Base-by-base conservation (phyloP, 2,329 filamentous ascomycete species). In the Aureobasidium sp. region DNA sequence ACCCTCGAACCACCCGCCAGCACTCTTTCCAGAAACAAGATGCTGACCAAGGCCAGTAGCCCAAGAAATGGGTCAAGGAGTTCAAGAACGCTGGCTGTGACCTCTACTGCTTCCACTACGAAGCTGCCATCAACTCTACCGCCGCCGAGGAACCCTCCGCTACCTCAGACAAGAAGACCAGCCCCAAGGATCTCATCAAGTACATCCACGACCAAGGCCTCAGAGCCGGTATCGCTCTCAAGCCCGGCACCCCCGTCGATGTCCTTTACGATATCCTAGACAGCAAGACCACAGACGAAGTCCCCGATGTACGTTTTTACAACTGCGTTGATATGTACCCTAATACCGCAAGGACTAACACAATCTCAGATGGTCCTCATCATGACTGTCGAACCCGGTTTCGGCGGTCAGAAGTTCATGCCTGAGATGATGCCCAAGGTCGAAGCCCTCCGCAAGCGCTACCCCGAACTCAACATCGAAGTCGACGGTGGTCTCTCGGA, bases 101-200 rank as follows among this genome's bases (percentile, higher is more conserved):
- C 75, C 83, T 99, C n/a, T 99, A 99, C 81, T 97, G 94, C 81
- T 99, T 99, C 81, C 94, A 99, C 81, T 97, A 97, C 77, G 94
- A 99, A 78, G 94, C 94, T 30, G 94, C 94, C 66, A 83, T 94
- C 53, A 77, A 79, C 67, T 96, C 90, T 55, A 90, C 89, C 47
- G 91, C 89, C 39, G 91, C 92, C 69, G 90, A 92, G 71, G 85
- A 82, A 60, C 92, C 93, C 52, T 85, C 88, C 68, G 83, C 81
- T 61, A 82, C 78, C 59, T 85, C 85, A 15, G 88, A 89, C 61
- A 75, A 79, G 63, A 88, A 86, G 74, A 97, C 93, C 2, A 91
- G 78, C 70, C 93, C 94, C 5, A 87, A 86, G 70, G 90, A 93
- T 68, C 79, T 99, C 69, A 90, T 97, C 69, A 84, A 84, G 68